Percentiles rank a stretch among this genome's conserved stretches.
phyloP scores from a whole-genome alignment of 805 yeast genomes.

The Saccharomycopsis sp. region DNA sequence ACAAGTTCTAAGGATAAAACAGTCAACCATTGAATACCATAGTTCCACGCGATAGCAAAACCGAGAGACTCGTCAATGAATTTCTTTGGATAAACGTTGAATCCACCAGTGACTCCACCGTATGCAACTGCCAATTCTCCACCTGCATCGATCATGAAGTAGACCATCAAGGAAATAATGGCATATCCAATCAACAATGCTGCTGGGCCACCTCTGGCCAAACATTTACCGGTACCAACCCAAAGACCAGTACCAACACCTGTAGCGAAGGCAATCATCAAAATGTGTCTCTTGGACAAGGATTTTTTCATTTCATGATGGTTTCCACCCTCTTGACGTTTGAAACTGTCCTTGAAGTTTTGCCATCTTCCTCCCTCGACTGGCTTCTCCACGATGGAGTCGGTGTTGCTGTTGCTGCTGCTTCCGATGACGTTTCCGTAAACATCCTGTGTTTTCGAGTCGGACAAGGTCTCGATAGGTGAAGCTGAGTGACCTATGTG shows the following conservation, averaged over 20 bases:
- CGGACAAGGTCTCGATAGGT: neutral
- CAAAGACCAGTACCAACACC: slow-evolving; percentile 74
- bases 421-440: neutral
- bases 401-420: neutral
- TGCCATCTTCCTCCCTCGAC: slow-evolving; percentile 17
- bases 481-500: neutral
- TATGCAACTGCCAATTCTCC: slow-evolving; percentile 49
- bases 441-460: neutral
- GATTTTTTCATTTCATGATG: slow-evolving; percentile 28
- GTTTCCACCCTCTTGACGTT: slow-evolving; percentile 9
- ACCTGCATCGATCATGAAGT: slow-evolving; percentile 50
- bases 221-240: slow-evolving; percentile 48
- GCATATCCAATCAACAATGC: slow-evolving; percentile 48
- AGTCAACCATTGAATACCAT: slow-evolving; percentile 49
- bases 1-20: slow-evolving; percentile 50
- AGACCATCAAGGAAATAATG: slow-evolving; percentile 50
- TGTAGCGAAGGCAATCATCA: slow-evolving; percentile 77
- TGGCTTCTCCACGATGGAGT: slow-evolving; percentile 2
- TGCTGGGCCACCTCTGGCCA: slow-evolving; percentile 41
- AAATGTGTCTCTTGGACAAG: slow-evolving; percentile 42
- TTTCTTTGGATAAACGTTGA: slow-evolving; percentile 34
- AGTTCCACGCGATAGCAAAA: slow-evolving; percentile 56
- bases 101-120: slow-evolving; percentile 34
- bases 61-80: slow-evolving; percentile 49
- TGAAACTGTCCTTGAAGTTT: slow-evolving; percentile 17